Evolutionary conservation across 1,284 basidiomycete genomes (phyloP).

Genomic region (Vanrija sp.): DNA sequence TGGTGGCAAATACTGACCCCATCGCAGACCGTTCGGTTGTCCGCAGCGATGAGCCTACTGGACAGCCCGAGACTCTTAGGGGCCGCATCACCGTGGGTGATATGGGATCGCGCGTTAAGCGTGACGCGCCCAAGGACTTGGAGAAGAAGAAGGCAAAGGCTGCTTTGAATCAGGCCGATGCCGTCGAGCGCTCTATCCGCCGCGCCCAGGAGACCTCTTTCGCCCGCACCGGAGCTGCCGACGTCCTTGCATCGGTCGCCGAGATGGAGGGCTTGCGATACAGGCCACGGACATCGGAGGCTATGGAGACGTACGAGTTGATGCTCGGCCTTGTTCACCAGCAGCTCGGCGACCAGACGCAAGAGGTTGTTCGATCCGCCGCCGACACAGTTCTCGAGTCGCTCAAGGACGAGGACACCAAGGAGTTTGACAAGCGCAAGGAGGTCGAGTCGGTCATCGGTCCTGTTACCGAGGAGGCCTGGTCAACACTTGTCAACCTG

Average conservation of each 20-base stretch:
- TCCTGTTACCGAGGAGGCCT: slow-evolving; percentile 66
- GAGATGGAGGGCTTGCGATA: slow-evolving; percentile 91
- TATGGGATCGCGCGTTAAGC: slow-evolving; percentile 88
- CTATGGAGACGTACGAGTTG: slow-evolving; percentile 89
- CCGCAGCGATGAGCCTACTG: slow-evolving; percentile 90
- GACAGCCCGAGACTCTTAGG: slow-evolving; percentile 85
- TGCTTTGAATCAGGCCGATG: slow-evolving; percentile 53
- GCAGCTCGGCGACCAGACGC: slow-evolving; percentile 86
- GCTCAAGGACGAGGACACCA: slow-evolving; percentile 83
- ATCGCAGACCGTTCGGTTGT: slow-evolving; percentile 51
- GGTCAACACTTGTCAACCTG: slow-evolving; percentile 79
- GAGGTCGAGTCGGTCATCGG: slow-evolving; percentile 83
- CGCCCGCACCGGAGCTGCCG: slow-evolving; percentile 55
- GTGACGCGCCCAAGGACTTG: slow-evolving; percentile 82
- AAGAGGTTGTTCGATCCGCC: slow-evolving; percentile 91
- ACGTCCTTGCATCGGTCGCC: slow-evolving; percentile 88
- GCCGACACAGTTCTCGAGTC: slow-evolving; percentile 86
- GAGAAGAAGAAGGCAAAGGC: slow-evolving; percentile 89
- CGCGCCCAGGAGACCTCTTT: slow-evolving; percentile 39
- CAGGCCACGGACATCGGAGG: slow-evolving; percentile 88
- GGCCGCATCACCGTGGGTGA: slow-evolving; percentile 85
- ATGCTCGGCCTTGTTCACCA: slow-evolving; percentile 80
- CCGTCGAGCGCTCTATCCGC: slow-evolving; percentile 49
- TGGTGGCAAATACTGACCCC: slow-evolving; percentile 1
- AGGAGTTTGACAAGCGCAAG: slow-evolving; percentile 97